phyloP scores from a whole-genome alignment of 2,329 filamentous ascomycete genomes.

The Rhexocercosporidium sp. region DNA sequence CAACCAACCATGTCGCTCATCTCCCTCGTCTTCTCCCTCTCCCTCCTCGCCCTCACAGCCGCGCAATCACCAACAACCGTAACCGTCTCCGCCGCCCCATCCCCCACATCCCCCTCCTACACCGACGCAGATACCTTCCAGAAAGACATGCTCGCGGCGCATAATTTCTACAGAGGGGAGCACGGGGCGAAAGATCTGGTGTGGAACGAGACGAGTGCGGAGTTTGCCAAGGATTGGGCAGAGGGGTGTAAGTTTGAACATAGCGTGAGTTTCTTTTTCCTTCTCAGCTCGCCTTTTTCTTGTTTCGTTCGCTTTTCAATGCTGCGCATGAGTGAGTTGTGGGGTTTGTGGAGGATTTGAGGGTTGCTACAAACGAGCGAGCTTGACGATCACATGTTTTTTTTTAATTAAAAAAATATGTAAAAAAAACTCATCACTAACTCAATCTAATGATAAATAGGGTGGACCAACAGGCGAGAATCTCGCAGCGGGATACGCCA shows the following conservation, averaged over 20 bases:
- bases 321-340: neutral
- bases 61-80: slow-evolving; percentile 51
- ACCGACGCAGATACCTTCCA: slow-evolving; percentile 49
- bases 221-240: slow-evolving; percentile 58
- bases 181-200: slow-evolving; percentile 63
- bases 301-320: neutral
- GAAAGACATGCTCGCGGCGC: slow-evolving; percentile 64
- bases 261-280: slow-evolving; percentile 44
- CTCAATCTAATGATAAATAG: slow-evolving; percentile 34
- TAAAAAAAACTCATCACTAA: neutral
- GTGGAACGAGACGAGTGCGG: slow-evolving; percentile 70
- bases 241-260: slow-evolving; percentile 56
- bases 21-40: slow-evolving; percentile 4
- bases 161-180: slow-evolving; percentile 67
- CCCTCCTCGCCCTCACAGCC: neutral
- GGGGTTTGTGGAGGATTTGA: neutral
- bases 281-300: neutral
- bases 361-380: no score
- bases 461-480: slow-evolving; percentile 76
- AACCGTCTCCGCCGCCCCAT: slow-evolving; percentile 15
- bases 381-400: no score
- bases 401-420: neutral
- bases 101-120: slow-evolving; percentile 44
- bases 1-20: neutral
- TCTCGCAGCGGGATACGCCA: slow-evolving; percentile 69